Conservation (phyloP, 768 basidiomycete species). For the Phlebiopsis gigantea region DNA sequence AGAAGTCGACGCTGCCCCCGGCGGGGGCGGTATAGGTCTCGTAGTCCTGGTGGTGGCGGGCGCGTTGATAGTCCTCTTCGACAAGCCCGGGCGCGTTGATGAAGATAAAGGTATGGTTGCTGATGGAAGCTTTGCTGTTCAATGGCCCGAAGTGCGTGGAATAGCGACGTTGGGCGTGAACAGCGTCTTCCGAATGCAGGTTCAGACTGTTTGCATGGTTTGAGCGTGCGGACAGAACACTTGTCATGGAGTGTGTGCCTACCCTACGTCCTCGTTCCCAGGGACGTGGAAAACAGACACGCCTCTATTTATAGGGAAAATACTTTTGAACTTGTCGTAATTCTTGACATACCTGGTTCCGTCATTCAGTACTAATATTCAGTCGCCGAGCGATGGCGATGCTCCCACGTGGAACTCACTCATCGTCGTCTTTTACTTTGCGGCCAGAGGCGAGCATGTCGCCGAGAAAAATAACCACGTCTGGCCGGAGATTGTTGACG, state of each 20-base stretch:
- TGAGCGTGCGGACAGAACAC: not conserved
- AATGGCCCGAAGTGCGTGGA: constrained; percentile 69
- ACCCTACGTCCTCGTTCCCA: constrained; percentile 92
- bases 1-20: constrained; percentile 54
- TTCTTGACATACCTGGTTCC: constrained; percentile 64
- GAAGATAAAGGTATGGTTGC: constrained; percentile 68
- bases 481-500: constrained; percentile 50
- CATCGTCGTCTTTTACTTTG: constrained; percentile 48
- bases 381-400: too few relatives aligned
- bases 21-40: constrained; percentile 81
- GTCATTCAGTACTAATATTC: constrained; percentile 1
- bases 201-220: constrained; percentile 13
- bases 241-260: constrained; percentile 13
- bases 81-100: constrained; percentile 70
- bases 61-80: constrained; percentile 64
- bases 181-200: constrained; percentile 11
- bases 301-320: constrained; percentile 48
- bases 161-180: constrained; percentile 44
- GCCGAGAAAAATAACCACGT: constrained; percentile 80
- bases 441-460: constrained; percentile 89
- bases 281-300: constrained; percentile 69
- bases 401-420: constrained; percentile 41
- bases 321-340: constrained; percentile 57
- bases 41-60: constrained; percentile 32
- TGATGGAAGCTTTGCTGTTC: constrained; percentile 57